Percentiles rank a stretch among this genome's conserved stretches.
Conservation (phyloP, 805 yeast genomes). For the Maudiozyma turicensis region DNA sequence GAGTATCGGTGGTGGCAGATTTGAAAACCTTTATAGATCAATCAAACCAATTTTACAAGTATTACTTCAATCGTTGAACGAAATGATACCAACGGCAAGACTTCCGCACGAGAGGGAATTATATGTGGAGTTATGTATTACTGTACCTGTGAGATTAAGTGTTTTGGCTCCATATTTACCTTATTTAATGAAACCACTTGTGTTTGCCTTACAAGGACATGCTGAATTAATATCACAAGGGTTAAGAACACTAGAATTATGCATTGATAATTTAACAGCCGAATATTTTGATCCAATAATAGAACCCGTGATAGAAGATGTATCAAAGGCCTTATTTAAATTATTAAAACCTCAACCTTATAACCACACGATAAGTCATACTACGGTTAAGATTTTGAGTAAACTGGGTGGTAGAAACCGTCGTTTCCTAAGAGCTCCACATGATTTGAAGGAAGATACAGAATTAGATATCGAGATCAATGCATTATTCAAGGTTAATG, state of each 20-base stretch:
- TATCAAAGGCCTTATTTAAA: conserved; percentile 86
- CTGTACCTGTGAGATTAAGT: conserved; percentile 91
- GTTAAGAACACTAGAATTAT: conserved; percentile 82
- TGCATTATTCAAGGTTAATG: conserved; percentile 63
- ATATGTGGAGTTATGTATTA: conserved; percentile 87
- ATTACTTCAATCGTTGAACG: conserved; percentile 73
- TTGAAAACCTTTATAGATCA: conserved; percentile 85
- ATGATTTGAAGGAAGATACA: conserved; percentile 47
- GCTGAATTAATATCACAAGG: conserved; percentile 94
- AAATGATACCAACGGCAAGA: conserved; percentile 72
- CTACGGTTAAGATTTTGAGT: conserved; percentile 86
- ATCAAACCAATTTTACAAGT: conserved; percentile 87
- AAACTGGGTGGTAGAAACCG: conserved; percentile 95
- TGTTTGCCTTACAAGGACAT: conserved; percentile 78
- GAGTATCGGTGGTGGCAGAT: conserved; percentile 94
- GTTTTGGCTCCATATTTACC: conserved; percentile 89
- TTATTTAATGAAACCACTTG: conserved; percentile 83
- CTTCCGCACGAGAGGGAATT: conserved; percentile 87
- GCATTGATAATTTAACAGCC: conserved; percentile 93
- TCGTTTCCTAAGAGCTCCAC: conserved; percentile 68
- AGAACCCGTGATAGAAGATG: conserved; percentile 91
- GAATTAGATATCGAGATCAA: conserved; percentile 56
- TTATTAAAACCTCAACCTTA: conserved; percentile 88
- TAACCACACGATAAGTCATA: conserved; percentile 90
- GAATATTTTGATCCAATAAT: conserved; percentile 95